Evolutionary conservation across 345 rosid species (phyloP), one percentile per base, ranked within the genome.

Genomic region (Physaria fendleri): DNA sequence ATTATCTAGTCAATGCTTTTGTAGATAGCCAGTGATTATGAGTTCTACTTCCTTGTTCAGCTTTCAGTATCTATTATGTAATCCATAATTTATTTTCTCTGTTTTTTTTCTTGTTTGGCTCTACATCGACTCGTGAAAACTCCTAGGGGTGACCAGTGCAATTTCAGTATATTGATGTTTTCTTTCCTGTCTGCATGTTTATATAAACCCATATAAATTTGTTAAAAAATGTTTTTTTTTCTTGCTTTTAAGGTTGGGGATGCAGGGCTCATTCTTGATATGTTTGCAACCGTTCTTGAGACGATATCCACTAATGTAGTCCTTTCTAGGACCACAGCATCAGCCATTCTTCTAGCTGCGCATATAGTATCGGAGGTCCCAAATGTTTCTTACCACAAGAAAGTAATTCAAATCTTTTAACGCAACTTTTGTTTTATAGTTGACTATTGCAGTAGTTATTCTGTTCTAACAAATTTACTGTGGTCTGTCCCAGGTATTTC

Each of bases 241-340:
- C 49, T 59, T 64, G 60, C n/a, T 41, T 50, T 55, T 64, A 82
- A 88, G 98, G 85, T 91, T 64, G 90, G 92, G 57, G 96, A 91
- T 71, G 81, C 71, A 42, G 95, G 98, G 61, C 92, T 86, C 13
- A 77, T 91, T 74, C 87, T 88, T 74, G 98, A 91, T 82, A 82
- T 73, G 77, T 68, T 91, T 79, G 90, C 95, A 47, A 79, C 85
- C 42, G 75, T 88, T 58, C 77, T 88, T 38, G 98, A 91, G 80
- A 82, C 80, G 59, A 55, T 88, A 59, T 70, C 96, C 29, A 56
- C 75, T 34, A 71, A 79, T 72, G 56, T 76, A 52, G 28, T 81
- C 66, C 69, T 76, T 39, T 87, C 92, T 25, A 79, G 96, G 69
- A 70, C 85, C 18, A 83, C 92, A 42, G 76, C 87, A 47, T 82